A percentile compares a stretch with the other conserved stretches of the same genome.
Evolutionary conservation across 208 protist genomes (phyloP).

Genomic region (Balamuthia mandrillaris): DNA sequence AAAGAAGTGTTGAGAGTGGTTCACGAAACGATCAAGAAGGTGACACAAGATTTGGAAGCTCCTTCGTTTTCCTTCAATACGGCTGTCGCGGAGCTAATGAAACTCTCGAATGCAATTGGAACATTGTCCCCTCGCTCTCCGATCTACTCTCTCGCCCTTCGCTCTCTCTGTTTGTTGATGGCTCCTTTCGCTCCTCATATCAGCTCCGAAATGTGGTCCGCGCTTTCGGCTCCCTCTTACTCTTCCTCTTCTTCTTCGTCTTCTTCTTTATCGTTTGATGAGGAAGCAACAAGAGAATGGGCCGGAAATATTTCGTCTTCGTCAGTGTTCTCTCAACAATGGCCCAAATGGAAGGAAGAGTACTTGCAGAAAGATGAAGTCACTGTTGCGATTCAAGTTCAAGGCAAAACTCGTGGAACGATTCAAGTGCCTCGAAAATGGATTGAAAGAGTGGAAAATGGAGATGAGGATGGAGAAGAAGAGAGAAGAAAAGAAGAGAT

Average conservation of each 20-base stretch:
- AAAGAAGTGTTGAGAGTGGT: neutral
- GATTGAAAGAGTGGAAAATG: too few species aligned
- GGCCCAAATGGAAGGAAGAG: neutral
- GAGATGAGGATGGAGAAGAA: neutral
- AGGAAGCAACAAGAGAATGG: neutral
- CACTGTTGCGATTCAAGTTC: neutral
- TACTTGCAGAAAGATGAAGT: slow-evolving; percentile 21
- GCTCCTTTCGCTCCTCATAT: slow-evolving; percentile 47
- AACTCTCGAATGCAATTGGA: slow-evolving; percentile 58
- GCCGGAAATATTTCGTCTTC: neutral
- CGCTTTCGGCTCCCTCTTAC: neutral
- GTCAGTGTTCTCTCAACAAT: neutral
- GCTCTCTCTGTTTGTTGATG: slow-evolving; percentile 26
- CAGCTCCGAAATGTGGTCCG: neutral
- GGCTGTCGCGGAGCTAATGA: slow-evolving; percentile 52
- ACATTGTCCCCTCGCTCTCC: neutral
- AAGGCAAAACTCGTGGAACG: slow-evolving; percentile 10
- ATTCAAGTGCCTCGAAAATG: slow-evolving; percentile 5
- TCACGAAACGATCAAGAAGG: neutral
- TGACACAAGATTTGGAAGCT: neutral
- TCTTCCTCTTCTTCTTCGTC: neutral
- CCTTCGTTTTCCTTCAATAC: slow-evolving; percentile 50
- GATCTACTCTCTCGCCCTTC: slow-evolving; percentile 26
- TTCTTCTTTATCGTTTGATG: neutral
- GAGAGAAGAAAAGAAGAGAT: neutral